phyloP scores from a whole-genome alignment of 139 green algal species.

The Chlamydomonas sphaeroides region DNA sequence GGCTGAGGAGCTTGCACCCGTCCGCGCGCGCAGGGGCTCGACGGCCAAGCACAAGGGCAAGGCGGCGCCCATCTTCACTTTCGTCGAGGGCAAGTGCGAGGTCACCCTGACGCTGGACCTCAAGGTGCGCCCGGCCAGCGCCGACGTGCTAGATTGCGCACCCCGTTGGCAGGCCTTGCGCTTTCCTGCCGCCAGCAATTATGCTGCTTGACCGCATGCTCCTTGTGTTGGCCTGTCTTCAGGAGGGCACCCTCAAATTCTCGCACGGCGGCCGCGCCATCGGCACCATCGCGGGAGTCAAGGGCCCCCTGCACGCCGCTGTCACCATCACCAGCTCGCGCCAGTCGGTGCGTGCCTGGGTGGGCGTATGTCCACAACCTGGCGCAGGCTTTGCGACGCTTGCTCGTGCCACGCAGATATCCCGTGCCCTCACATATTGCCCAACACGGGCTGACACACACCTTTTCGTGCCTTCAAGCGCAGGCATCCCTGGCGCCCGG shows the following conservation, averaged over 20 bases:
- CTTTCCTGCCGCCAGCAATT: too few species aligned
- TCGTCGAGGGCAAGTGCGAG: conserved; percentile 64
- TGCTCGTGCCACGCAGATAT: too few species aligned
- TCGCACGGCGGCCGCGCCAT: conserved; percentile 58
- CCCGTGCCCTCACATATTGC: too few species aligned
- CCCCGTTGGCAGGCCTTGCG: too few species aligned
- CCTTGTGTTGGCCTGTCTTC: too few species aligned
- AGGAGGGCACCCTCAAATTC: conserved; percentile 71
- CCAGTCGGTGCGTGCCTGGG: conserved; percentile 55
- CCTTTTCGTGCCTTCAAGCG: too few species aligned
- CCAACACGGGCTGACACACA: too few species aligned
- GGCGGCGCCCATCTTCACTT: conserved; percentile 62
- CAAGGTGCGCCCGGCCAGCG: conserved; percentile 22
- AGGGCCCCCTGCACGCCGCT: conserved; percentile 63
- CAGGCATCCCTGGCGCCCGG: conserved; percentile 48
- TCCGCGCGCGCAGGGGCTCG: conserved; percentile 38
- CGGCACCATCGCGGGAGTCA: conserved; percentile 66
- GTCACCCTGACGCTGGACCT: conserved; percentile 46
- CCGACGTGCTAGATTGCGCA: background rate
- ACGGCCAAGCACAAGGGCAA: conserved; percentile 68
- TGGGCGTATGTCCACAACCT: too few species aligned
- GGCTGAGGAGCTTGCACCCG: too few species aligned
- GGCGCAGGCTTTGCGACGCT: too few species aligned
- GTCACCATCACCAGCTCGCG: conserved; percentile 64
- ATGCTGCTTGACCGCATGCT: too few species aligned